Evolutionary conservation across 805 yeast genomes (phyloP).

Genomic region (Pichia californica): DNA sequence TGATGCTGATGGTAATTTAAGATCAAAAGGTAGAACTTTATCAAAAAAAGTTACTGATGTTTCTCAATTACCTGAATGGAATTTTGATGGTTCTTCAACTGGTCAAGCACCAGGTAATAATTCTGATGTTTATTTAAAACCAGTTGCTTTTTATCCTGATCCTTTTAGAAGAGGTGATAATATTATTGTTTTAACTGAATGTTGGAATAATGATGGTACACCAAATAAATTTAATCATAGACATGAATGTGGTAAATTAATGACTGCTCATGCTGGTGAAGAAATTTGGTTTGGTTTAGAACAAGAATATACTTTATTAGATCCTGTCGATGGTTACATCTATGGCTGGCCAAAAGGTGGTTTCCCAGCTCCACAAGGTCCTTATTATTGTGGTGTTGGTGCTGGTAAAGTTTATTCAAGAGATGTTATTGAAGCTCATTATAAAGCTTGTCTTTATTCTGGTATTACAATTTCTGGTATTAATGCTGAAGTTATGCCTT

Average conservation of each 20-base stretch:
- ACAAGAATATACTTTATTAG: conserved; percentile 97
- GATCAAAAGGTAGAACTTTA: conserved; percentile 93
- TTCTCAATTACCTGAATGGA: conserved; percentile 97
- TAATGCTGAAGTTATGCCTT: conserved; percentile 99
- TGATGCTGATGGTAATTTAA: conserved; percentile 82
- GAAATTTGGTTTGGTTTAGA: conserved; percentile 96
- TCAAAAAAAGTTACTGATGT: conserved; percentile 57
- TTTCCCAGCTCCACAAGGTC: conserved; percentile 99
- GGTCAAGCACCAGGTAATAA: conserved; percentile 98
- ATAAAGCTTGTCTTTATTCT: conserved; percentile 93
- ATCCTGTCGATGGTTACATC: conserved; percentile 70
- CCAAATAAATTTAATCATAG: conserved; percentile 99
- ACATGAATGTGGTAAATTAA: conserved; percentile 90
- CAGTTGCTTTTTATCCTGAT: conserved; percentile 91
- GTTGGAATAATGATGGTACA: conserved; percentile 98
- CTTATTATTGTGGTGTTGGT: conserved; percentile 99
- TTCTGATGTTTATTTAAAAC: conserved; percentile 92
- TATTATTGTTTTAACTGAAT: conserved; percentile 89
- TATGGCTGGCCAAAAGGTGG: conserved; percentile 99
- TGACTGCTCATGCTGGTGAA: conserved; percentile 83
- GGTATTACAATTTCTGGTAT: conserved; percentile 92
- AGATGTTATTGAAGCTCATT: conserved; percentile 98
- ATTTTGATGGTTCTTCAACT: conserved; percentile 98
- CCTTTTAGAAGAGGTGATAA: conserved; percentile 98
- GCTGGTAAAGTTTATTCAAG: conserved; percentile 96